phyloP scores from a whole-genome alignment of 768 basidiomycete genomes.

The Phallus indusiatus region DNA sequence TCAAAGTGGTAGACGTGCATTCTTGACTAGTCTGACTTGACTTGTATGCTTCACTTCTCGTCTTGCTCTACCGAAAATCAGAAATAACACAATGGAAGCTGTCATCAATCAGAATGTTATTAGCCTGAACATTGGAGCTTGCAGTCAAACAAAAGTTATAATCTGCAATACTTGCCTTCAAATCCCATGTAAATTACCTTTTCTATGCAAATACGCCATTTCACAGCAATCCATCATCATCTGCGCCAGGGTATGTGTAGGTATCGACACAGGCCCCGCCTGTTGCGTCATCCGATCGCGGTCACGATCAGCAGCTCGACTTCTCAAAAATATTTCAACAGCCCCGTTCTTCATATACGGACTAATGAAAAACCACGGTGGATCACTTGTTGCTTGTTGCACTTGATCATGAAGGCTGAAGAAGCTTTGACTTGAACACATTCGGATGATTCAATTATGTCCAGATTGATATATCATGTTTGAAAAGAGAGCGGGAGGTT shows the following conservation, averaged over 20 bases:
- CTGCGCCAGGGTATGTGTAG: conserved; percentile 42
- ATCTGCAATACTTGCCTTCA: conserved; percentile 46
- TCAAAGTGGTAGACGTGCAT: conserved; percentile 18
- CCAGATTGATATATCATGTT: conserved; percentile 67
- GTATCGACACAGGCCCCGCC: conserved; percentile 20
- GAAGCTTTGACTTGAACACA: conserved; percentile 63
- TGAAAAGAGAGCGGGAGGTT: conserved; percentile 55
- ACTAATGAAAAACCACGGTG: conserved; percentile 74
- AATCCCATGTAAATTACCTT: conserved; percentile 71
- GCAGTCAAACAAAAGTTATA: too few species aligned
- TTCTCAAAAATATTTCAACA: conserved; percentile 48
- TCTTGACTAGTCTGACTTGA: conserved; percentile 39
- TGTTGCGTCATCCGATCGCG: too few species aligned
- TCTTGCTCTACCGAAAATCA: conserved; percentile 77
- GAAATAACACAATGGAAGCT: conserved; percentile 59
- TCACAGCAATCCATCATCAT: conserved; percentile 71
- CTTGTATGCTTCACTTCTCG: conserved; percentile 61
- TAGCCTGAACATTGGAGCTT: conserved; percentile 43
- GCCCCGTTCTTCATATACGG: conserved; percentile 62
- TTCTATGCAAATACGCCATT: conserved; percentile 69
- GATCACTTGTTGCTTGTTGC: conserved; percentile 52
- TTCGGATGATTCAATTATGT: conserved; percentile 55
- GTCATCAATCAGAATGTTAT: conserved; percentile 71
- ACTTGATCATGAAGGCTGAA: conserved; percentile 74
- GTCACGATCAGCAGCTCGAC: conserved; percentile 9